These are phyloP conservation scores for Lentinula guzmanii DNA, from an alignment of 768 basidiomycete genomes.

Conservation along the genomic window DNA sequence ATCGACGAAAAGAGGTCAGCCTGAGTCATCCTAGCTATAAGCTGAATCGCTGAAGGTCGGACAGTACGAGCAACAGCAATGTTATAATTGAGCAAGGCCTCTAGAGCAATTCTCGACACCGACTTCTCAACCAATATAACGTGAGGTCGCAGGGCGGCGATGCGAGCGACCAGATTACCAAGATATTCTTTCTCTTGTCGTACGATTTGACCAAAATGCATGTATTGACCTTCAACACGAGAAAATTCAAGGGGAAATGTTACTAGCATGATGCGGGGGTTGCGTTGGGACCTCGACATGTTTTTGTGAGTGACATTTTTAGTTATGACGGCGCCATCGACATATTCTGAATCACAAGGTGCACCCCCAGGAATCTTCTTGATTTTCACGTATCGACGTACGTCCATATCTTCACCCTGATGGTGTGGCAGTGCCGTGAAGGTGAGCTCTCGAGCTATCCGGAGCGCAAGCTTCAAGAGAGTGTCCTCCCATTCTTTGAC, in stretches of 20 bases:
- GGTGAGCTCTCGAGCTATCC: constrained; percentile 80
- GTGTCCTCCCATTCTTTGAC: constrained; percentile 85
- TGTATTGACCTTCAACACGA: constrained; percentile 87
- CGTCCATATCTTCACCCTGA: constrained; percentile 92
- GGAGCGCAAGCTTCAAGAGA: constrained; percentile 73
- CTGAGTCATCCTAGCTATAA: constrained; percentile 91
- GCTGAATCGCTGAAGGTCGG: constrained; percentile 80
- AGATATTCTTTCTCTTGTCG: constrained; percentile 93
- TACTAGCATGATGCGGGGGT: constrained; percentile 93
- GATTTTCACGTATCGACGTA: constrained; percentile 92
- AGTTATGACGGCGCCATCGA: constrained; percentile 94
- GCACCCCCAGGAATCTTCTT: constrained; percentile 96
- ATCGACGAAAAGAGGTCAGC: constrained; percentile 94
- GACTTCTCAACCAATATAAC: constrained; percentile 89
- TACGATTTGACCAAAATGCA: constrained; percentile 86
- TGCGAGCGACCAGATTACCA: constrained; percentile 78
- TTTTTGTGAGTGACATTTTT: constrained; percentile 97
- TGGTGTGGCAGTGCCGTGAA: constrained; percentile 65
- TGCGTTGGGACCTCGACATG: constrained; percentile 77
- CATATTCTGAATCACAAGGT: constrained; percentile 92
- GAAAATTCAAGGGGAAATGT: constrained; percentile 95
- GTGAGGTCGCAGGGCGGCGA: constrained; percentile 88
- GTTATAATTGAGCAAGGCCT: constrained; percentile 76
- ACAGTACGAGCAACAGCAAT: constrained; percentile 90
- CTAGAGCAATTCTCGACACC: constrained; percentile 86